These are phyloP conservation scores for Xylariaceae sp. DNA, from an alignment of 2,329 filamentous ascomycete genomes.

Conservation along the genomic window DNA sequence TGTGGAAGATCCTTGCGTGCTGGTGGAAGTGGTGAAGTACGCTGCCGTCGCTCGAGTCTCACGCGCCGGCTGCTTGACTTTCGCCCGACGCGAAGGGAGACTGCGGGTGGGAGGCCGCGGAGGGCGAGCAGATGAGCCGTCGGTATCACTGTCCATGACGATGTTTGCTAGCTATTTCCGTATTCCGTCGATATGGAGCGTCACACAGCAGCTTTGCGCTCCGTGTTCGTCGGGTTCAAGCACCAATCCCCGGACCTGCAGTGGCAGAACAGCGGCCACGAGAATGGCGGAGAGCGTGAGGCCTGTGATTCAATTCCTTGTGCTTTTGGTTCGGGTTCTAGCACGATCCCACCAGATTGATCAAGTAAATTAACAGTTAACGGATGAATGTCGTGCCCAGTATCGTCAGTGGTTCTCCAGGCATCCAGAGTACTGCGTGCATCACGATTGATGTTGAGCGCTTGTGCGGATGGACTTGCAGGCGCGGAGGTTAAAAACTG, in stretches of 20 bases:
- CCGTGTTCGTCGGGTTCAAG: neutral
- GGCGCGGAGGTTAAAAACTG: too few species aligned
- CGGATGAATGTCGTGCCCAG: neutral
- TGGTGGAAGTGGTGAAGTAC: constrained; percentile 20
- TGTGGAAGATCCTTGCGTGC: constrained; percentile 12
- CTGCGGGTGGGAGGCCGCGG: constrained; percentile 24
- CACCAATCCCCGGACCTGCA: neutral
- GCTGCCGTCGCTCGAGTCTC: constrained; percentile 26
- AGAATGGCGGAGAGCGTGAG: constrained; percentile 1
- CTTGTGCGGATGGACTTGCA: too few species aligned
- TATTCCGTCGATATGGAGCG: neutral
- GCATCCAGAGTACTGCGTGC: neutral
- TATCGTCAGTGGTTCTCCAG: neutral
- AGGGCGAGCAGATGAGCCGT: constrained; percentile 10
- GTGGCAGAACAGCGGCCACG: neutral
- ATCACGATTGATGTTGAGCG: too few species aligned
- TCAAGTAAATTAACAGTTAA: neutral
- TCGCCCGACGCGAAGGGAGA: constrained; percentile 28
- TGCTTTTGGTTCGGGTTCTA: neutral
- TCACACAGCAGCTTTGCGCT: constrained; percentile 13
- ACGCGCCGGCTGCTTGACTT: constrained; percentile 27
- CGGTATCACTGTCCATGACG: constrained; percentile 23
- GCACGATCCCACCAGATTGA: neutral
- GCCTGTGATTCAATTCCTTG: neutral
- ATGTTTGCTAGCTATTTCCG: neutral